Base-by-base conservation (phyloP, 305 asterid genomes). In the Striga hermonthica region DNA sequence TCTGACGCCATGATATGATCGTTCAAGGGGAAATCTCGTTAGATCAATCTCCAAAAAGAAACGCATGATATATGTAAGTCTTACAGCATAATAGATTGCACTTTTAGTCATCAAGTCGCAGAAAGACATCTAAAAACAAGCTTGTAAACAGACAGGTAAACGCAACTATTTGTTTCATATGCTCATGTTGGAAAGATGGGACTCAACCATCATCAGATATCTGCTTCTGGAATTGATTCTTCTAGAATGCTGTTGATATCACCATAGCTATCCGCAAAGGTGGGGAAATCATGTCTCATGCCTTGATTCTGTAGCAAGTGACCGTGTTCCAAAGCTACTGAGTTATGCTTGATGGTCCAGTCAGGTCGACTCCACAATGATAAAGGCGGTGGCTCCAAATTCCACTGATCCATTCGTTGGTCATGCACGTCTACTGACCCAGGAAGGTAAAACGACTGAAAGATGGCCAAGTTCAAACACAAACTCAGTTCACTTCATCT, bases 381-480 rank as follows among this genome's bases (percentile, higher is more conserved):
- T 36, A 88, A 60, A 58, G 93, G 93, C 3, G 93, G 93, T 4
- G 95, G 40, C 3, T 70, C 72, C 40, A 49, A 8, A 70, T 88
- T 88, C 90, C 90, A 80, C 61, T 83, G 87, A 14, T 85, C 85
- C 69, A 85, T 55, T 83, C 76, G 90, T 72, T 83, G 75, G 45
- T 79, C 81, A 54, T 74, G 64, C 75, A 75, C 80, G 71, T 82
- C 82, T 36, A 85, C 61, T 54, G 93, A 83, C 72, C 93, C 95
- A 9, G 95, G 93, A 59, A 88, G 90, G 75, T 88, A 85, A 69
- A 85, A 88, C 5, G 93, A 82, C 91, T 88, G 88, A 35, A 58
- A 69, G 6, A 62, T 11, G 11, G 13, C 41, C 65, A 36, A 65
- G 39, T 74, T 65, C 48, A 57, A 54, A 54, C 14, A 48, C 47